Percentiles rank a stretch among this genome's conserved stretches.
phyloP scores from a whole-genome alignment of 139 green algal genomes.

The Micractinium sp. region DNA sequence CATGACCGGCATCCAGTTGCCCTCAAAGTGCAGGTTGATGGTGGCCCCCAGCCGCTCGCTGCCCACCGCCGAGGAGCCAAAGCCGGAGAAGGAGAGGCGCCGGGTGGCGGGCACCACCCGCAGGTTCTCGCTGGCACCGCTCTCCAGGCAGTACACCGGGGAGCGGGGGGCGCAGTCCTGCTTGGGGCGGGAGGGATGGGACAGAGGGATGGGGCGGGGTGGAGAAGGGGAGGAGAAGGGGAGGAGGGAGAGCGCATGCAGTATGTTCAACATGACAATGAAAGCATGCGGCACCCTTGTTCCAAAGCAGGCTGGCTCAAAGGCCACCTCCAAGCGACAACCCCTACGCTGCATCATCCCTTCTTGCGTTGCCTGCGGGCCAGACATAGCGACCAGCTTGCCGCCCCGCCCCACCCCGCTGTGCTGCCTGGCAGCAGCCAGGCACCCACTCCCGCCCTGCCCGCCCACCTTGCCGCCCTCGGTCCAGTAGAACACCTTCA shows the following conservation, averaged over 20 bases:
- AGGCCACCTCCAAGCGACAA: too few species aligned
- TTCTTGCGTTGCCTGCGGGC: too few species aligned
- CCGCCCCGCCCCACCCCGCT: too few species aligned
- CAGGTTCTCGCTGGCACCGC: constrained; percentile 62
- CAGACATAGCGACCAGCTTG: too few species aligned
- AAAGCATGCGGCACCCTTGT: too few species aligned
- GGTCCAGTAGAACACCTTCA: constrained; percentile 80
- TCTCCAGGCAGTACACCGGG: constrained; percentile 46
- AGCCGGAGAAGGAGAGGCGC: constrained; percentile 44
- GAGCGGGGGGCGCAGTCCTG: constrained; percentile 22
- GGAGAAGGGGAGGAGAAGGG: too few species aligned
- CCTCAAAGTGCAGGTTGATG: constrained; percentile 86
- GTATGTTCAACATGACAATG: too few species aligned
- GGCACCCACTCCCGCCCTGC: too few species aligned
- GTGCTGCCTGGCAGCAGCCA: too few species aligned
- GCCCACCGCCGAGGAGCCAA: constrained; percentile 46
- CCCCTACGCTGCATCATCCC: too few species aligned
- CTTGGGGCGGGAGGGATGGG: neutral
- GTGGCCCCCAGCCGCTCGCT: constrained; percentile 59
- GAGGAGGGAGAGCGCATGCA: too few species aligned
- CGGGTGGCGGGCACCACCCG: constrained; percentile 50
- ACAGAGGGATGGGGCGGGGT: neutral
- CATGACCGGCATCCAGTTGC: constrained; percentile 84
- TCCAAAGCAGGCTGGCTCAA: too few species aligned
- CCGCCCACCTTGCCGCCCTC: constrained; percentile 23